Base-by-base conservation (phyloP, 2,329 filamentous ascomycete genomes). In the Neonectria coccinea region DNA sequence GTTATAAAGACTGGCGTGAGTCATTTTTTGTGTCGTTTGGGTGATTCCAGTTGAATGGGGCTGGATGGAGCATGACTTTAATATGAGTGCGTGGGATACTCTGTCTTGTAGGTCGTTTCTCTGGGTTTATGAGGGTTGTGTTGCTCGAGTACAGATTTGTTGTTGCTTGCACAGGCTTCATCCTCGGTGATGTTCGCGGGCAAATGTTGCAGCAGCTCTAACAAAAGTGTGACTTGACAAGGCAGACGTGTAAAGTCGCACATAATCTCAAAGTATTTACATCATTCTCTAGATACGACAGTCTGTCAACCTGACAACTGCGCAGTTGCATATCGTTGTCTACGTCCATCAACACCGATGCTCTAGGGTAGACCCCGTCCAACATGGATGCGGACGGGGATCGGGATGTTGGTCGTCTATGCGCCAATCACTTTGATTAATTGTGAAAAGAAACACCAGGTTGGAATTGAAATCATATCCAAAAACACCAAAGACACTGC, bases 1-100 rank as follows among this genome's bases (percentile, higher is more conserved):
- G 22, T 22, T 56, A 65, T 67, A 64, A 59, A 41, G 39, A 53
- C n/a, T 14, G 8, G 44, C 5, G 20, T 54, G 33, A 44, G 50
- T n/a, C n/a, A 56, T 56, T 44, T 47, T 47, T 51, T 50, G 2
- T 31, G 5, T 27, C 18, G 6, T 14, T 31, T 12, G 5, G 10
- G 4, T 2, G 2, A 3, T 33, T 33, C 29, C 22, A 8, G n/a
- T 5, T 29, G 10, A 8, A 50, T 50, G 2, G 29, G 10, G 4
- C 9, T 29, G 29, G 9, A 29, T 29, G 8, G 29, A 33, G 10
- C 11, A 12, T 33, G 29, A 12, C 31, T 33, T 12, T 33, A 12
- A 12, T n/a, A n/a, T n/a, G n/a, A n/a, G n/a, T n/a, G n/a, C n/a
- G n/a, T n/a, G n/a, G n/a, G n/a, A n/a, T n/a, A n/a, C n/a, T n/a